Percentiles rank a stretch among this genome's conserved stretches.
Evolutionary conservation across 768 basidiomycete genomes (phyloP).

Genomic region (Scleroderma bovista): DNA sequence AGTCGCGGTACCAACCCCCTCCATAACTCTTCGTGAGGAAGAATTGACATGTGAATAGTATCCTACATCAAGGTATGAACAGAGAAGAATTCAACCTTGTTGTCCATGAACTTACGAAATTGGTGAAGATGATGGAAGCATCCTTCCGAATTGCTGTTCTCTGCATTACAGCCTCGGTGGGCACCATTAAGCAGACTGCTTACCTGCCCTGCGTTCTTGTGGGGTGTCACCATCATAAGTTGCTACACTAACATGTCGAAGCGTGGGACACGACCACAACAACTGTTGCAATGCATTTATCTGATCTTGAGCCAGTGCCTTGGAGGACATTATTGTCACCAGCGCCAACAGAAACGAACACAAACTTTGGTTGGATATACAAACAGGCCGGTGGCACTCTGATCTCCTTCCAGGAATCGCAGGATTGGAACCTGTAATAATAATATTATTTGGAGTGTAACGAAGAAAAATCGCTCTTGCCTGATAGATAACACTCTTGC

Average conservation of each 20-base stretch:
- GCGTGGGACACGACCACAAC: slow-evolving; percentile 49
- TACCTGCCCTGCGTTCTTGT: slow-evolving; percentile 58
- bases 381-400: slow-evolving; percentile 64
- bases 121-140: slow-evolving; percentile 82
- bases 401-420: slow-evolving; percentile 56
- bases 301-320: slow-evolving; percentile 92
- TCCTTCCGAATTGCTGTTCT: slow-evolving; percentile 58
- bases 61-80: slow-evolving; percentile 42
- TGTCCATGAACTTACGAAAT: slow-evolving; percentile 54
- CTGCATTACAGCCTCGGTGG: neutral
- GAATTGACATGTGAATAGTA: slow-evolving; percentile 77
- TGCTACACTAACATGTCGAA: slow-evolving; percentile 59
- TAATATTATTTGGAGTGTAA: neutral
- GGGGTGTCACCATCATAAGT: slow-evolving; percentile 91
- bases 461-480: slow-evolving; percentile 29
- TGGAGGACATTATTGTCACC: neutral
- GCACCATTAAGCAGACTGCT: slow-evolving; percentile 1
- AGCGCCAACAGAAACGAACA: neutral
- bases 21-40: slow-evolving; percentile 84
- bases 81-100: neutral
- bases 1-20: slow-evolving; percentile 43
- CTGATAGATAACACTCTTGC: slow-evolving; percentile 86
- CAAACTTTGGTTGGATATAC: slow-evolving; percentile 84
- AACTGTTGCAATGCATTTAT: slow-evolving; percentile 63
- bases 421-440: slow-evolving; percentile 61